These are phyloP conservation scores for Kernera saxatilis DNA, from an alignment of 345 rosid genomes.

Conservation along the genomic window DNA sequence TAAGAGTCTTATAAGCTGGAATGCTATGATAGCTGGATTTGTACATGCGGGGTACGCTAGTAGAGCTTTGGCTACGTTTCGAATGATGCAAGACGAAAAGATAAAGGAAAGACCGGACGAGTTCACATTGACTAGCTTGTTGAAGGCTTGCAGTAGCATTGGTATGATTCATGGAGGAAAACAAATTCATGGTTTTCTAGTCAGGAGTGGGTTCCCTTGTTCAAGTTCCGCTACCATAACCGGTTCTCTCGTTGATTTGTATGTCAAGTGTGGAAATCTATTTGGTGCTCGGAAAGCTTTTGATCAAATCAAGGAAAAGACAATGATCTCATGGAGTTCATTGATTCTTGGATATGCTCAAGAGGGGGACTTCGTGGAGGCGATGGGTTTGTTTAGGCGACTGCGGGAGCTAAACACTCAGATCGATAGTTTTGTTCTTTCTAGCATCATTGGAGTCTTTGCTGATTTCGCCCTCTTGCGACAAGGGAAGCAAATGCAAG, in stretches of 20 bases:
- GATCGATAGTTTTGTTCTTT: slow-evolving; percentile 60
- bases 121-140: slow-evolving; percentile 58
- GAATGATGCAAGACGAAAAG: slow-evolving; percentile 38
- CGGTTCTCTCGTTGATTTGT: slow-evolving; percentile 70
- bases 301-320: slow-evolving; percentile 49
- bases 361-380: slow-evolving; percentile 55
- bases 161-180: slow-evolving; percentile 47
- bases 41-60: slow-evolving; percentile 42
- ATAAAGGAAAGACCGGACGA: slow-evolving; percentile 50
- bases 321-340: slow-evolving; percentile 65
- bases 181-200: slow-evolving; percentile 59
- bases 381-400: slow-evolving; percentile 61
- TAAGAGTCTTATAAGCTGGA: slow-evolving; percentile 66
- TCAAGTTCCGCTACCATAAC: slow-evolving; percentile 37
- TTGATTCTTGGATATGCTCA: slow-evolving; percentile 82
- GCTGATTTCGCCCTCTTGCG: slow-evolving; percentile 81
- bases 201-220: slow-evolving; percentile 53
- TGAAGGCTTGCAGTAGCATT: slow-evolving; percentile 61
- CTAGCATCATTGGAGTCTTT: slow-evolving; percentile 67
- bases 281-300: slow-evolving; percentile 53
- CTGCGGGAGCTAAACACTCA: slow-evolving; percentile 36
- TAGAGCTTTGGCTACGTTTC: slow-evolving; percentile 58
- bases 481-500: slow-evolving; percentile 89
- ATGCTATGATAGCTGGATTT: slow-evolving; percentile 66
- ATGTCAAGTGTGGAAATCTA: slow-evolving; percentile 62